Evolutionary conservation across 1,284 basidiomycete species (phyloP), one percentile per base, ranked within the genome.

Genomic region (Vanrija sp.): DNA sequence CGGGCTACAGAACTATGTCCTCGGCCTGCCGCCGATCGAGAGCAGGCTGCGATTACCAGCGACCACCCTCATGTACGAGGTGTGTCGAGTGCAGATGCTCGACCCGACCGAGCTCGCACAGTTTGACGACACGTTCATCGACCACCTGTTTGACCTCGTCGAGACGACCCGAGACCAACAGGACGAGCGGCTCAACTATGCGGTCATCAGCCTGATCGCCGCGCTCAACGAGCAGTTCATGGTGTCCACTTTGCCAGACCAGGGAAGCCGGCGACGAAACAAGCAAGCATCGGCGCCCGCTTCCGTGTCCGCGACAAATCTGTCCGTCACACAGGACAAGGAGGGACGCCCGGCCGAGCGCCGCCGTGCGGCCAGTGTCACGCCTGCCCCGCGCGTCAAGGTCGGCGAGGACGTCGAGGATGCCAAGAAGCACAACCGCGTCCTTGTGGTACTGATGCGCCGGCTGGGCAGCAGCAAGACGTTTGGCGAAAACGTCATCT

Each of bases 191-290:
- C 87, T 96, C 74, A 97, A 96, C 69, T 97, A 97, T 72, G 86
- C 88, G 1, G 85, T 96, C 29, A 93, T 97, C 73, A 93, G 92
- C 71, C 81, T 97, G 42, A 86, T 97, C 62, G 92, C 91, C 42
- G 89, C 95, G 0, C 81, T 99, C 40, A 98, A 98, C 71, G 95
- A 99, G 75, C 95, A 98, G 75, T 98, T 96, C 78, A 98, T 98
- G 95, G 91, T 98, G 9, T 86, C 81, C 0, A 74, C 79, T 3
- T 59, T 81, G 29, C 70, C 69, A 4, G 52, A 15, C 34, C 34
- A 34, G 9, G 12, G 12, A 12, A 12, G 12, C 34, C 34, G 34
- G 34, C 34, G 34, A 12, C 34, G 34, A 34, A 9, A 42, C 15
- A 42, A 42, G 19, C n/a, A 42, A n/a, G 40, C 10, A 8, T 42